phyloP scores from a whole-genome alignment of 1,139 yeast genomes.

The Nakaseomyces nivariensis region DNA sequence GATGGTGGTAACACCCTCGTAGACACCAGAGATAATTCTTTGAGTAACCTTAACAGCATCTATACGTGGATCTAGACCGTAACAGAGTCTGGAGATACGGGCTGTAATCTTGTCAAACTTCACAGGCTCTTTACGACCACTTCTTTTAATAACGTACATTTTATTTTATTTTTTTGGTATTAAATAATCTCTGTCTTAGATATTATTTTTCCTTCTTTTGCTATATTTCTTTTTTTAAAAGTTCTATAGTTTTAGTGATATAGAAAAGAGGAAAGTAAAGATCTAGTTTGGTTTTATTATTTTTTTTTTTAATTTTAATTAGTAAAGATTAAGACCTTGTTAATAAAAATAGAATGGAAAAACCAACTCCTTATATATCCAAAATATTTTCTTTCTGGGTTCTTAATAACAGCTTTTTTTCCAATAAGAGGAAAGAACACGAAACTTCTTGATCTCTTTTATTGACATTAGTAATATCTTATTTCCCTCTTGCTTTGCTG shows the following conservation, averaged over 20 bases:
- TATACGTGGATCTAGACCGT: slow-evolving; percentile 72
- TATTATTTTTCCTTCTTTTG: not conserved
- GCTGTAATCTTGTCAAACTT: slow-evolving; percentile 70
- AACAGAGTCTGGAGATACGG: slow-evolving; percentile 58
- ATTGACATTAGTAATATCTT: too few species aligned
- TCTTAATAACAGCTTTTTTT: not conserved
- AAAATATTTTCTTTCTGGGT: not conserved
- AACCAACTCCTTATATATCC: not conserved
- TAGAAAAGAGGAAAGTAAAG: not conserved
- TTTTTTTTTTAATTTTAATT: not conserved
- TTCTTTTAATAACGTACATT: slow-evolving; percentile 37
- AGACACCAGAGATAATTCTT: slow-evolving; percentile 81
- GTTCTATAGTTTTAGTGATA: not conserved
- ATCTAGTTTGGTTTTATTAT: not conserved
- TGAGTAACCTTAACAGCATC: slow-evolving; percentile 88
- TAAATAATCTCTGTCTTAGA: not conserved
- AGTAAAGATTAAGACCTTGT: not conserved
- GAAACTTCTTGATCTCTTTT: too few species aligned
- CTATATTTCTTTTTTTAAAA: not conserved
- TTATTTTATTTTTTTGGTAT: not conserved
- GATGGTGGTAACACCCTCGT: slow-evolving; percentile 92
- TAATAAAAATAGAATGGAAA: not conserved
- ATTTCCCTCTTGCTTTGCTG: too few species aligned
- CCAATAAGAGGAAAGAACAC: too few species aligned
- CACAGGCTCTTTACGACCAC: slow-evolving; percentile 82